phyloP scores from a whole-genome alignment of 129 eudicot species.

The Tagetes erecta region DNA sequence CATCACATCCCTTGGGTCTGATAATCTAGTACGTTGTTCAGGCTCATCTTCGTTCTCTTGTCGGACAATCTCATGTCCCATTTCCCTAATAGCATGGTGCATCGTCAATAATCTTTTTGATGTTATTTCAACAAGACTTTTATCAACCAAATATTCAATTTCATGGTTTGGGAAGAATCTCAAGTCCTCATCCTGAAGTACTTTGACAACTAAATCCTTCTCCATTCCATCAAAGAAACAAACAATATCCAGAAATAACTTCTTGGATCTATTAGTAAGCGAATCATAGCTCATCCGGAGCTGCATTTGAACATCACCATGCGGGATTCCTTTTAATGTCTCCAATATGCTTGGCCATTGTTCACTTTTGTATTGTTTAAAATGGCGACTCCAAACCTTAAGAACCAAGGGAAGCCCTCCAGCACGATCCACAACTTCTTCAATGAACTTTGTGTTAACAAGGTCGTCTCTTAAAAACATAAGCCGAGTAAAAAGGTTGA shows the following conservation, averaged over 20 bases:
- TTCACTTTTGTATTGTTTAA: neutral
- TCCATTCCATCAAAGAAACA: slow-evolving; percentile 25
- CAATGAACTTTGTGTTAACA: neutral
- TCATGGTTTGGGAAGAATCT: slow-evolving; percentile 17
- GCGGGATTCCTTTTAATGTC: slow-evolving; percentile 25
- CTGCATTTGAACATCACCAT: slow-evolving; percentile 18
- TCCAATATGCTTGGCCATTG: slow-evolving; percentile 25
- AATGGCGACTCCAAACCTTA: slow-evolving; percentile 30
- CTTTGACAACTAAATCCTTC: slow-evolving; percentile 8
- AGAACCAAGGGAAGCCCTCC: slow-evolving; percentile 37
- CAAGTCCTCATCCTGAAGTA: slow-evolving; percentile 27
- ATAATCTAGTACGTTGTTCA: slow-evolving; percentile 26
- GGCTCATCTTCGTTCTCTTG: slow-evolving; percentile 30
- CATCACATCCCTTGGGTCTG: slow-evolving; percentile 3
- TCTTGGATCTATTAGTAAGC: slow-evolving; percentile 19
- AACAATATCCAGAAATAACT: slow-evolving; percentile 29
- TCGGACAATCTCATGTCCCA: slow-evolving; percentile 32
- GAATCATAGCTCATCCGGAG: slow-evolving; percentile 29
- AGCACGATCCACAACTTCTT: slow-evolving; percentile 9
- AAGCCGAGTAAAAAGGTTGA: slow-evolving; percentile 25
- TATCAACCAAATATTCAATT: slow-evolving; percentile 15
- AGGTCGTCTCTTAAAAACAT: slow-evolving; percentile 2
- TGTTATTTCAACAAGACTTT: slow-evolving; percentile 13
- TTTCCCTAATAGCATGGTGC: slow-evolving; percentile 18
- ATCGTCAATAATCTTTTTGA: neutral